Evolutionary conservation across 305 asterid genomes (phyloP).

Genomic region (Ajuga reptans): DNA sequence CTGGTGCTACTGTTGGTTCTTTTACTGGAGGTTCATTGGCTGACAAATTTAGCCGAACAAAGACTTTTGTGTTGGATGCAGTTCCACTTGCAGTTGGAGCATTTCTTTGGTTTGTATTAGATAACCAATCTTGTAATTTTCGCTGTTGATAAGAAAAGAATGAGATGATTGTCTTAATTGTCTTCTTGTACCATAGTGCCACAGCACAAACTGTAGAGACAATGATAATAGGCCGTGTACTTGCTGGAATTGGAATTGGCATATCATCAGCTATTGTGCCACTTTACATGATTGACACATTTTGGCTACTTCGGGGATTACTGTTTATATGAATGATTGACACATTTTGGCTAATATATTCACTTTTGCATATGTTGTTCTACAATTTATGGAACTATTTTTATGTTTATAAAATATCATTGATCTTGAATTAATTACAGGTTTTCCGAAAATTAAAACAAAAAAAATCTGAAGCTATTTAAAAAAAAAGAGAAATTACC

Average conservation of each 20-base stretch:
- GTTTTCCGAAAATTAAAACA: no score
- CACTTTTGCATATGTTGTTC: no score
- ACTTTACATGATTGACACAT: no score
- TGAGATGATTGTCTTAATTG: neutral
- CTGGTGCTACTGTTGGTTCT: conserved; percentile 95
- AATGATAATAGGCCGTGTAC: conserved; percentile 82
- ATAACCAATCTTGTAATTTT: neutral
- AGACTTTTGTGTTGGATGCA: conserved; percentile 78
- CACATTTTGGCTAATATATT: no score
- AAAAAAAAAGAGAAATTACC: no score
- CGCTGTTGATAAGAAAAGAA: neutral
- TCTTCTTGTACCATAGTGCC: conserved; percentile 40
- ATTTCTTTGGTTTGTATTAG: conserved; percentile 62
- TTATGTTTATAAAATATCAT: no score
- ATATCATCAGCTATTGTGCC: conserved; percentile 94
- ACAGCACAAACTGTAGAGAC: conserved; percentile 68
- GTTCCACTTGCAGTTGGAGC: conserved; percentile 83
- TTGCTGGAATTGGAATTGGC: conserved; percentile 89
- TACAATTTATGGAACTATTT: no score
- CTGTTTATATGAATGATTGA: no score
- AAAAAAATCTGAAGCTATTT: no score
- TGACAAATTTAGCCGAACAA: conserved; percentile 81
- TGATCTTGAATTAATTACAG: no score
- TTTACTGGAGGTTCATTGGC: conserved; percentile 93
- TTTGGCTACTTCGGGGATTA: no score